These are phyloP conservation scores for Fomitopsis pulvina DNA, from an alignment of 768 basidiomycete genomes.

Conservation along the genomic window DNA sequence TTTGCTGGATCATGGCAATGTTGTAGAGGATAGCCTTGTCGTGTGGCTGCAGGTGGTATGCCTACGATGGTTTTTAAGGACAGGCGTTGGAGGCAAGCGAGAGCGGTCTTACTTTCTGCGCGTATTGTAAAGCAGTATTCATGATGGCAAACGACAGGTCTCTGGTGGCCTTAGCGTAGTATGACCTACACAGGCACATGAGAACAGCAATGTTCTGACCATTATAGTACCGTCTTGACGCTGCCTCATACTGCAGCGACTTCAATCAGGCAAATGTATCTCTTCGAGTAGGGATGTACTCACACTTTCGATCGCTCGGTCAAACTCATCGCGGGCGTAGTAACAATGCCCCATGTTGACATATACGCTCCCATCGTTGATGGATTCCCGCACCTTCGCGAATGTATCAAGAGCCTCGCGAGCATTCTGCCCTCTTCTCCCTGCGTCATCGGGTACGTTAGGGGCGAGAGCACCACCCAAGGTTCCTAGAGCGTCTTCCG, in stretches of 20 bases:
- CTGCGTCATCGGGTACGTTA: constrained; percentile 51
- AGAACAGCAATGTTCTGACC: constrained; percentile 71
- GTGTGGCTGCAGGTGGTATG: constrained; percentile 72
- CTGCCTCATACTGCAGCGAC: constrained; percentile 76
- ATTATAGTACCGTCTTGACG: constrained; percentile 70
- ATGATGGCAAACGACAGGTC: constrained; percentile 80
- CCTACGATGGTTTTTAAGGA: constrained; percentile 46
- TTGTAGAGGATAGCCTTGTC: constrained; percentile 94
- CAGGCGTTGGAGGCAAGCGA: not conserved
- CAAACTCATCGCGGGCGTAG: constrained; percentile 88
- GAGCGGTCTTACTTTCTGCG: constrained; percentile 53
- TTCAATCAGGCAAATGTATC: not conserved
- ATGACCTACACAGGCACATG: constrained; percentile 83
- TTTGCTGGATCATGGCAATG: constrained; percentile 97
- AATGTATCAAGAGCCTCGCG: constrained; percentile 88
- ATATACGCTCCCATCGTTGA: constrained; percentile 81
- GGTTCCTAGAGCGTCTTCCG: constrained; percentile 82
- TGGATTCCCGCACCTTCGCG: constrained; percentile 82
- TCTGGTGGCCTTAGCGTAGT: constrained; percentile 91
- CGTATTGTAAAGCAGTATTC: constrained; percentile 78
- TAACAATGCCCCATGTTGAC: constrained; percentile 97
- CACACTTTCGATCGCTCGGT: constrained; percentile 93
- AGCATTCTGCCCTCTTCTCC: constrained; percentile 62
- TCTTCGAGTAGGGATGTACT: constrained; percentile 21
- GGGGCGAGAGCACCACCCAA: constrained; percentile 42